Conservation (phyloP, 805 yeast species). For the Cyberlindnera mycetangii region DNA sequence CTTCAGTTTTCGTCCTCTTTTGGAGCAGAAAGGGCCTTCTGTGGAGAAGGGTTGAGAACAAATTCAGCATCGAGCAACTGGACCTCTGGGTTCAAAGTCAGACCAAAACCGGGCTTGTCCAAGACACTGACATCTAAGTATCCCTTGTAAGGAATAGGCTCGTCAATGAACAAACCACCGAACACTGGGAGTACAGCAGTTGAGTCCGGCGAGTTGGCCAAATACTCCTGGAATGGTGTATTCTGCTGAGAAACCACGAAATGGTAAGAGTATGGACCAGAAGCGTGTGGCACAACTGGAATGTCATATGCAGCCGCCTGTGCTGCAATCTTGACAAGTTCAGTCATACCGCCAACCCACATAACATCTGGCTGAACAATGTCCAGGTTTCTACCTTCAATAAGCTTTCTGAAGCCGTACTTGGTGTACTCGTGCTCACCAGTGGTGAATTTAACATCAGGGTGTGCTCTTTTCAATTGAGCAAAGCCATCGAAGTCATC, state of each 20-base stretch:
- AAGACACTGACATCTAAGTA: slow-evolving; percentile 37
- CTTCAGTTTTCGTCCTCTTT: background rate
- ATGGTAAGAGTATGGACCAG: slow-evolving; percentile 52
- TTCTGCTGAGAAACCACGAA: slow-evolving; percentile 47
- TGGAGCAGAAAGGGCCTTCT: slow-evolving; percentile 30
- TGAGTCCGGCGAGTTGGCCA: slow-evolving; percentile 49
- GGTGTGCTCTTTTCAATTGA: slow-evolving; percentile 43
- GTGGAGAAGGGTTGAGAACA: slow-evolving; percentile 39
- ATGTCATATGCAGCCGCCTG: slow-evolving; percentile 53
- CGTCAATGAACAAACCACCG: slow-evolving; percentile 44
- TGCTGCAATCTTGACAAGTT: slow-evolving; percentile 42
- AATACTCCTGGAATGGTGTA: slow-evolving; percentile 51
- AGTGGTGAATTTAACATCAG: slow-evolving; percentile 47
- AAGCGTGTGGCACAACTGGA: slow-evolving; percentile 52
- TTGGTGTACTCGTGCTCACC: slow-evolving; percentile 53
- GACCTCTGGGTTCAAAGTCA: slow-evolving; percentile 43
- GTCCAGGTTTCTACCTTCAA: slow-evolving; percentile 46
- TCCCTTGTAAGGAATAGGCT: slow-evolving; percentile 46
- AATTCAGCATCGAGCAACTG: slow-evolving; percentile 39
- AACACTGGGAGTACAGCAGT: slow-evolving; percentile 43
- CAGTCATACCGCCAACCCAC: slow-evolving; percentile 55
- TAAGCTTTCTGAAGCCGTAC: slow-evolving; percentile 48
- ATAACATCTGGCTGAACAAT: slow-evolving; percentile 50
- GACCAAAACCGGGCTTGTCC: slow-evolving; percentile 50
- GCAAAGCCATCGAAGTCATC: slow-evolving; percentile 50